phyloP scores from a whole-genome alignment of 768 basidiomycete genomes.

The Asterophora lycoperdoides region DNA sequence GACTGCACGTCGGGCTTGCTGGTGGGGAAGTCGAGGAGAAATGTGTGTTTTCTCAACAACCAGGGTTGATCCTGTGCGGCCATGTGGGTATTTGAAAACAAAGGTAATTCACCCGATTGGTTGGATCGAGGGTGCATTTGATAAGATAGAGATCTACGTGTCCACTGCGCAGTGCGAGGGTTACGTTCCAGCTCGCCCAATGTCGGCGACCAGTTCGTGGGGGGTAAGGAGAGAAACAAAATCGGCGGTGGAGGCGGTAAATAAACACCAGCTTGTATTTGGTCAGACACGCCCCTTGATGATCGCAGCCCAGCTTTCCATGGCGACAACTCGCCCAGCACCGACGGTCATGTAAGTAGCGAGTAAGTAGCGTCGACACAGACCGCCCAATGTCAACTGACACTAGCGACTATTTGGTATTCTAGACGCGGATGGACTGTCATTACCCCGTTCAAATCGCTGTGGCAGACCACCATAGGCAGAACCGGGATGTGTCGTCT shows the following conservation, averaged over 20 bases:
- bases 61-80: conserved; percentile 10
- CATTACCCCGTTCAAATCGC: background rate
- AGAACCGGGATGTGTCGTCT: too few species aligned
- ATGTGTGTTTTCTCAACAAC: conserved; percentile 9
- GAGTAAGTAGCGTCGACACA: background rate
- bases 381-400: conserved; percentile 7
- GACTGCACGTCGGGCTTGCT: conserved; percentile 4
- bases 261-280: conserved; percentile 1
- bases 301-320: conserved; percentile 7
- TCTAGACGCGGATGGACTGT: background rate
- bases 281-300: conserved; percentile 7
- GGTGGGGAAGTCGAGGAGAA: conserved; percentile 13
- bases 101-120: conserved; percentile 2
- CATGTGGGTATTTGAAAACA: conserved; percentile 15
- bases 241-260: background rate
- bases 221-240: background rate
- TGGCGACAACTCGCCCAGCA: conserved; percentile 12
- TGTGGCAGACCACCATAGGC: background rate
- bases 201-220: background rate
- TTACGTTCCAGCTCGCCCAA: background rate
- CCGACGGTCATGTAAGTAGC: background rate
- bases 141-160: conserved; percentile 7
- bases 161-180: background rate
- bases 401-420: background rate
- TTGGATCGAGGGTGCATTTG: conserved; percentile 8